These are phyloP conservation scores for Gentiana macrophylla DNA, from an alignment of 257 asterid genomes.

Conservation along the genomic window DNA sequence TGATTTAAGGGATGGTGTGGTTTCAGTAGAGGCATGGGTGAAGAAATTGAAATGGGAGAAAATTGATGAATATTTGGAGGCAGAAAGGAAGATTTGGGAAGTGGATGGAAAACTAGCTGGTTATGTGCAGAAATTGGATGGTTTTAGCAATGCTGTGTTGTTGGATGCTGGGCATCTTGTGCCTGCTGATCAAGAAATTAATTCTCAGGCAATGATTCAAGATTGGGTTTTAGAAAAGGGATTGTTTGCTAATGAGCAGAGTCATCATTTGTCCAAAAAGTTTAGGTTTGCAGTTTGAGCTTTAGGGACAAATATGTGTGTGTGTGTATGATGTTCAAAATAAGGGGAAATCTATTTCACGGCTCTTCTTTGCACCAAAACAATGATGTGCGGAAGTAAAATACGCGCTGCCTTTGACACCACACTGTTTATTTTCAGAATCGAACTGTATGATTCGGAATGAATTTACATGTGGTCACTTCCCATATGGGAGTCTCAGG, in stretches of 20 bases:
- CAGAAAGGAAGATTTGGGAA: slow-evolving; percentile 60
- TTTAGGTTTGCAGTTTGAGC: no score
- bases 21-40: slow-evolving; percentile 61
- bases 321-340: no score
- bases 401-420: no score
- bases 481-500: no score
- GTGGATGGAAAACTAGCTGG: slow-evolving; percentile 54
- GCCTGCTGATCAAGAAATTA: slow-evolving; percentile 69
- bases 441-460: no score
- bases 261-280: no score
- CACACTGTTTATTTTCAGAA: no score
- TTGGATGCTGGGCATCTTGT: slow-evolving; percentile 81
- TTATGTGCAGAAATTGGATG: slow-evolving; percentile 61
- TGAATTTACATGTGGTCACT: no score
- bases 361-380: no score
- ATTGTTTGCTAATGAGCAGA: slow-evolving; percentile 22
- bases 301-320: no score
- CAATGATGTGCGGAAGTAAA: no score
- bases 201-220: slow-evolving; percentile 66
- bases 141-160: slow-evolving; percentile 53
- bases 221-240: slow-evolving; percentile 78
- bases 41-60: slow-evolving; percentile 63
- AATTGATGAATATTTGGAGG: slow-evolving; percentile 32
- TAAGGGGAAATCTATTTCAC: no score
- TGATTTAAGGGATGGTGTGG: slow-evolving; percentile 64